phyloP scores from a whole-genome alignment of 345 rosid species.

The Jatropha curcas region DNA sequence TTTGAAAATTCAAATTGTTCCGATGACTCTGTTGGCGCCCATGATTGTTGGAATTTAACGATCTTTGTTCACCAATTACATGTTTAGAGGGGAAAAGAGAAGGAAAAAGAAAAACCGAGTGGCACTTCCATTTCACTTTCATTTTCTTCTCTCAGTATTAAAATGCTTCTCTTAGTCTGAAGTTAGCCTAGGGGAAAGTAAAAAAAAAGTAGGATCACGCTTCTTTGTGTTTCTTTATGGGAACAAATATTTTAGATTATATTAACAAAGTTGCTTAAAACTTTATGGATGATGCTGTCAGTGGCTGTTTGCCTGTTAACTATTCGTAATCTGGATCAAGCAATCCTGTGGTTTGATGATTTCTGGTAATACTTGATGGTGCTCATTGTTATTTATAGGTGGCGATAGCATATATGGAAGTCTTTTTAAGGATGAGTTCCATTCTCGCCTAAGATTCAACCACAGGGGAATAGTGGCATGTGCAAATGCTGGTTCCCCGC shows the following conservation, averaged over 20 bases:
- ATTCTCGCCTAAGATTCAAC: constrained; percentile 82
- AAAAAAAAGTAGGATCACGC: background rate
- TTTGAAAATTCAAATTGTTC: background rate
- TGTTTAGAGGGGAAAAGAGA: too few relatives aligned
- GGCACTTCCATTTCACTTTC: background rate
- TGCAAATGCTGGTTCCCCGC: constrained; percentile 80
- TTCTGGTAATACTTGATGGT: background rate
- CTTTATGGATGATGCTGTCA: background rate
- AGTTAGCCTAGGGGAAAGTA: too few relatives aligned
- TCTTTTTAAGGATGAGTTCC: constrained; percentile 73
- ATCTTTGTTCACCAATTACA: background rate
- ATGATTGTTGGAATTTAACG: background rate
- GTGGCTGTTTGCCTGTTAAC: background rate
- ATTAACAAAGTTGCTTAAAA: too few relatives aligned
- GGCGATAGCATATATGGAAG: constrained; percentile 86
- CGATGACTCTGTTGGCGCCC: background rate
- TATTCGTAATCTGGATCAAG: background rate
- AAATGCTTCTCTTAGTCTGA: background rate
- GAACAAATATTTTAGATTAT: background rate
- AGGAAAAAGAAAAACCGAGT: background rate
- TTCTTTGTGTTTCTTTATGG: background rate
- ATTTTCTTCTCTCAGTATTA: background rate
- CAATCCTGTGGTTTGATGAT: background rate
- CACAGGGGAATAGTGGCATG: constrained; percentile 92
- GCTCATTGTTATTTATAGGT: constrained; percentile 39